Base-by-base conservation (phyloP, 805 yeast species). In the Yamadazyma laniorum region DNA sequence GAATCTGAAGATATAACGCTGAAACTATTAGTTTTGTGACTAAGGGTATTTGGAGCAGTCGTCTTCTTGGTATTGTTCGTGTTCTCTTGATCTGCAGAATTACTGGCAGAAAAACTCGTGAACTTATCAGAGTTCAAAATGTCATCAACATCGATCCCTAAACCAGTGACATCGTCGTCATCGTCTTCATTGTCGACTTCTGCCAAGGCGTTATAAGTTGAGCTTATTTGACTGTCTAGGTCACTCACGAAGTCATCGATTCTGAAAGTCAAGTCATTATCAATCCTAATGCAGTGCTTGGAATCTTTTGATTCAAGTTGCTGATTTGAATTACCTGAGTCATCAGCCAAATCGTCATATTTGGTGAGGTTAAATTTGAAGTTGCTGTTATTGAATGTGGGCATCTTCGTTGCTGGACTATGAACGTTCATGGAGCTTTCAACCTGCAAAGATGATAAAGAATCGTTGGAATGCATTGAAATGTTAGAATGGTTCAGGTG, bases 61-160 rank as follows among this genome's bases (percentile, higher is more conserved):
- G 27, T 37, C 14, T 31, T 37, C 31, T 29, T 36, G 27, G 6
- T 18, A 14, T 18, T 25, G n/a, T 15, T 26, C 11, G 29, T 16
- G 9, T 21, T 9, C 6, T 6, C 6, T 6, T 16, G 11, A 18
- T 17, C 23, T 18, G 35, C 27, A 4, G 53, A 51, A 12, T 29
- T 28, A 6, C 50, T 44, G 4, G 51, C 48, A 5, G 52, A 49
- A 32, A 65, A 55, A 35, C 60, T 56, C 34, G 55, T 61, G 46
- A 64, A 65, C 45, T 61, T 67, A 3, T 64, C 71, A 2, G 68
- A 59, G 42, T 61, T 66, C 40, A 66, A 52, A 38, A 68, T 63
- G 39, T 60, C 69, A 42, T 68, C 74, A 4, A 66, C 72, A 47
- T 67, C 70, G 34, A 67, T 65, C 1, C 71, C 74, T 32, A 66